These are phyloP conservation scores for Rheum nobile DNA, from an alignment of 148 eudicot genomes.

Conservation along the genomic window DNA sequence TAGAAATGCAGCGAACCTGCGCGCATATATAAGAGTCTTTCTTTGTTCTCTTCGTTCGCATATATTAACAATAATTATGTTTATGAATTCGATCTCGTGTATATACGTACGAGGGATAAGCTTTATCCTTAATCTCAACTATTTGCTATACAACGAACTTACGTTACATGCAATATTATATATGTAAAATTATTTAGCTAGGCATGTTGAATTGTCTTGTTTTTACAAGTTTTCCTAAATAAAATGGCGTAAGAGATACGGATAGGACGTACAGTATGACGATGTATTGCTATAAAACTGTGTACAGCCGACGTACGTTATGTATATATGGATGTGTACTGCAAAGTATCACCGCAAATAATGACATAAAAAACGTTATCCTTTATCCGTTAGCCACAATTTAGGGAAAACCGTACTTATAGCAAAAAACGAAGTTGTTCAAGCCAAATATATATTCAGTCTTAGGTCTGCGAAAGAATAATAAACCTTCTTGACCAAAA, in stretches of 20 bases:
- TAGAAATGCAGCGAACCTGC: conserved; percentile 5
- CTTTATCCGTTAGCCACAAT: not conserved
- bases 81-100: not conserved
- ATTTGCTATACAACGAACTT: too few relatives aligned
- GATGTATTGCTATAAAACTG: not conserved
- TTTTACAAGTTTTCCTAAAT: too few relatives aligned
- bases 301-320: not conserved
- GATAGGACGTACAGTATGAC: not conserved
- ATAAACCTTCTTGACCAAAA: too few relatives aligned
- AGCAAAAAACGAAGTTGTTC: not conserved
- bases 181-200: too few relatives aligned
- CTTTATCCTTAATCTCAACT: too few relatives aligned
- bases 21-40: not conserved
- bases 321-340: not conserved
- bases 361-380: not conserved
- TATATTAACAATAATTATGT: not conserved
- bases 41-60: not conserved
- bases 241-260: not conserved
- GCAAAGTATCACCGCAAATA: not conserved
- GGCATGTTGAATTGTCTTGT: too few relatives aligned
- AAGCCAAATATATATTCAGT: not conserved
- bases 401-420: not conserved
- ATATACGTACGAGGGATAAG: too few relatives aligned
- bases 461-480: too few relatives aligned
- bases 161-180: too few relatives aligned